These are phyloP conservation scores for Plantago elongata DNA, from an alignment of 257 asterid genomes.

Conservation along the genomic window DNA sequence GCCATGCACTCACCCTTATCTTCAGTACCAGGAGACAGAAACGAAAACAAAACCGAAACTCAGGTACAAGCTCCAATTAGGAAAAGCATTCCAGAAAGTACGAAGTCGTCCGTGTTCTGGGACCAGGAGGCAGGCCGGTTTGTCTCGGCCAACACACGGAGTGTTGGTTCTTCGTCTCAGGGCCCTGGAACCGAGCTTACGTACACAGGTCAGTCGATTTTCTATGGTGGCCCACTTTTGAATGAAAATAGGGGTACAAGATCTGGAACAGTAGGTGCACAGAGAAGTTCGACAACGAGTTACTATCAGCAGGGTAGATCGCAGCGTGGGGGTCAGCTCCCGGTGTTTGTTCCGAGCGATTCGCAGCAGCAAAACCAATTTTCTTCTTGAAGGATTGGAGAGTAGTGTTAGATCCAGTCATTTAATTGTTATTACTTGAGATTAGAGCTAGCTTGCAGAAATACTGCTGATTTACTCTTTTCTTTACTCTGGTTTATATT, in stretches of 20 bases:
- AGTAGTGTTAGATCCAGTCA: slow-evolving; percentile 1
- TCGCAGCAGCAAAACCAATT: slow-evolving; percentile 42
- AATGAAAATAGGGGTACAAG: slow-evolving; percentile 46
- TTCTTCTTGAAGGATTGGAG: slow-evolving; percentile 33
- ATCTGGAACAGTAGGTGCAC: slow-evolving; percentile 27
- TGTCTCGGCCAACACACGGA: slow-evolving; percentile 47
- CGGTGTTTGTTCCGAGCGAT: slow-evolving; percentile 59
- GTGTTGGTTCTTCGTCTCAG: slow-evolving; percentile 47
- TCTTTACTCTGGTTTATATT: neutral
- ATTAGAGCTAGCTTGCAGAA: slow-evolving; percentile 2
- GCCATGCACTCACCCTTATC: slow-evolving; percentile 52
- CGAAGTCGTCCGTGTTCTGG: slow-evolving; percentile 74
- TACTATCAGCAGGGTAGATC: slow-evolving; percentile 33
- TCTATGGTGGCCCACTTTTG: slow-evolving; percentile 79
- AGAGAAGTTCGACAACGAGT: slow-evolving; percentile 32
- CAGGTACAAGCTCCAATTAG: slow-evolving; percentile 26
- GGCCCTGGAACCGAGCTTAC: slow-evolving; percentile 68
- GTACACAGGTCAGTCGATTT: slow-evolving; percentile 77
- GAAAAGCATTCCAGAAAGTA: slow-evolving; percentile 38
- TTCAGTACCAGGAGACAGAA: slow-evolving; percentile 9
- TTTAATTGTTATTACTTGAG: neutral
- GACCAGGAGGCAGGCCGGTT: slow-evolving; percentile 80
- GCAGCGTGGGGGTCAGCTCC: slow-evolving; percentile 57
- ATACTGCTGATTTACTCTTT: neutral
- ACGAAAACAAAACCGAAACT: slow-evolving; percentile 24